phyloP scores from a whole-genome alignment of 495 filamentous ascomycete species.

The Aspergillus hancockii region DNA sequence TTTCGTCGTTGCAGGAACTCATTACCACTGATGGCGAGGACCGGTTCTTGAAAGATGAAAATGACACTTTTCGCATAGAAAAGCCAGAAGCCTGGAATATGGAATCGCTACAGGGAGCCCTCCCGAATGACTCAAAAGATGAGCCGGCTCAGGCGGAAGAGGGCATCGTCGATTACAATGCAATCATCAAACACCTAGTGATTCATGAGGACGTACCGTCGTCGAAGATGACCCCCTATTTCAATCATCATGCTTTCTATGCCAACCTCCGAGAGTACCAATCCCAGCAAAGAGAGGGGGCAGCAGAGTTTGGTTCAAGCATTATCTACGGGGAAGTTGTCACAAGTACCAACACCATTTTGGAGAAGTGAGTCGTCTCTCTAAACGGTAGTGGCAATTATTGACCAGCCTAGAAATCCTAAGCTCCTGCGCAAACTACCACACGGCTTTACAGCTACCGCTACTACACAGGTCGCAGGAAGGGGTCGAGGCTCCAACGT shows the following conservation, averaged over 20 bases:
- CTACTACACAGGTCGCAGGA: constrained; percentile 90
- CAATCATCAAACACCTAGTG: constrained; percentile 69
- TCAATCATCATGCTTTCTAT: constrained; percentile 83
- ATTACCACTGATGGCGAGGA: constrained; percentile 66
- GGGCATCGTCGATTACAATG: constrained; percentile 73
- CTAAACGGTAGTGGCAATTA: neutral
- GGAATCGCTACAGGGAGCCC: constrained; percentile 50
- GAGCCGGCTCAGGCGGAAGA: constrained; percentile 32
- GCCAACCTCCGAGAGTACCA: constrained; percentile 69
- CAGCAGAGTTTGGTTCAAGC: constrained; percentile 69
- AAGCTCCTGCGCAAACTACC: constrained; percentile 75
- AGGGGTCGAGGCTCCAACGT: constrained; percentile 89
- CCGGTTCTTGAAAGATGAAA: constrained; percentile 79
- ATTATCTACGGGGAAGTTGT: constrained; percentile 90
- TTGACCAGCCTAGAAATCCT: constrained; percentile 61
- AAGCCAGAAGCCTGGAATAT: constrained; percentile 64
- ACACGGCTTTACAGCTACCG: constrained; percentile 81
- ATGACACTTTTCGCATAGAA: constrained; percentile 82
- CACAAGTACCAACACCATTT: constrained; percentile 91
- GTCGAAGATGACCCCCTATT: constrained; percentile 78
- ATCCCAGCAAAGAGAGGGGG: constrained; percentile 50
- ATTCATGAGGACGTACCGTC: constrained; percentile 71
- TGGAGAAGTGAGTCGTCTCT: constrained; percentile 72
- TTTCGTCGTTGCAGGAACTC: constrained; percentile 65
- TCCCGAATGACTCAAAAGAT: constrained; percentile 36